Evolutionary conservation across 352 stramenopile genomes (phyloP).

Genomic region (Phytopythium cucurbitacearum): DNA sequence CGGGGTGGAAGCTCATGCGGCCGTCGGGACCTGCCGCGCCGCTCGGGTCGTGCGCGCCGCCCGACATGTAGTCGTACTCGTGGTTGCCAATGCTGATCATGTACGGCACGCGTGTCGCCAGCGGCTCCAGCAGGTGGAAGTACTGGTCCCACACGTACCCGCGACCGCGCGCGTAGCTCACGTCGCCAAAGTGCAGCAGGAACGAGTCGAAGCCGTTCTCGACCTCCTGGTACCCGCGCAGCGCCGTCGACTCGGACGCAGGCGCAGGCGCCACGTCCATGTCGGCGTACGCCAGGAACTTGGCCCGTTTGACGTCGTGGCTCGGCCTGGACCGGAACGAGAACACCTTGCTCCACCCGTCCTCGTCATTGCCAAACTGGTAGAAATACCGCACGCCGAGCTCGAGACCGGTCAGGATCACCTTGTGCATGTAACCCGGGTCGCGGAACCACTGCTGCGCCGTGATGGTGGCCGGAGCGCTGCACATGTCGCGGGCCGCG

Average conservation of each 20-base stretch:
- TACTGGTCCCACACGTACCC: constrained; percentile 71
- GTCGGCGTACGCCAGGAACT: constrained; percentile 81
- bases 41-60: constrained; percentile 53
- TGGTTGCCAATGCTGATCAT: constrained; percentile 80
- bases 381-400: constrained; percentile 59
- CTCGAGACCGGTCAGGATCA: constrained; percentile 50
- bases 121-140: constrained; percentile 66
- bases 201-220: constrained; percentile 66
- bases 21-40: constrained; percentile 39
- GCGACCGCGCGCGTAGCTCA: constrained; percentile 64
- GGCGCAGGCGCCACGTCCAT: constrained; percentile 72
- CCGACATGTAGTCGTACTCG: constrained; percentile 70
- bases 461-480: constrained; percentile 51
- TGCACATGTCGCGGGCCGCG: constrained; percentile 59
- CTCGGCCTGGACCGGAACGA: constrained; percentile 50
- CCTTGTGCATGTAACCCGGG: constrained; percentile 75
- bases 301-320: constrained; percentile 32
- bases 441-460: constrained; percentile 70
- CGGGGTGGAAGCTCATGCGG: constrained; percentile 63
- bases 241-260: constrained; percentile 50
- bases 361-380: constrained; percentile 70
- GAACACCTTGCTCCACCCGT: constrained; percentile 66
- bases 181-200: constrained; percentile 72
- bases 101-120: constrained; percentile 68
- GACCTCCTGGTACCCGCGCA: constrained; percentile 59